Evolutionary conservation across 2,329 filamentous ascomycete genomes (phyloP).

Genomic region (Blastomyces emzantsi): DNA sequence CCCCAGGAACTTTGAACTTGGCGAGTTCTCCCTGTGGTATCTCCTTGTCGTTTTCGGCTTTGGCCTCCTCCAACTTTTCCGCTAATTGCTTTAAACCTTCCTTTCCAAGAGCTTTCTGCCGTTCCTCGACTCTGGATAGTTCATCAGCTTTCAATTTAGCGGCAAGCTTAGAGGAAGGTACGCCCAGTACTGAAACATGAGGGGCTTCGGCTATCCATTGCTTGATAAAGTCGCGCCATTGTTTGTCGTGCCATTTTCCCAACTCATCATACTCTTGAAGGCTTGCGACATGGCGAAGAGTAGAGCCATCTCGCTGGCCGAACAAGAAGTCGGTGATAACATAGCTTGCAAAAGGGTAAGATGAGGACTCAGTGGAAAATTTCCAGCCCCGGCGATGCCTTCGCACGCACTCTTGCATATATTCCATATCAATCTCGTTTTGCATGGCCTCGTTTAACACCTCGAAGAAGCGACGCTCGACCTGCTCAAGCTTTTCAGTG

Average conservation of each 20-base stretch:
- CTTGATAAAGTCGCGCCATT: slow-evolving; percentile 75
- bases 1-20: slow-evolving; percentile 69
- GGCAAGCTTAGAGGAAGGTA: slow-evolving; percentile 71
- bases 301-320: slow-evolving; percentile 74
- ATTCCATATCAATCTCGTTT: slow-evolving; percentile 78
- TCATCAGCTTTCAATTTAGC: slow-evolving; percentile 76
- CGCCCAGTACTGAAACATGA: slow-evolving; percentile 80
- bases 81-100: slow-evolving; percentile 68
- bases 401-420: slow-evolving; percentile 78
- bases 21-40: slow-evolving; percentile 78
- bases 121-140: slow-evolving; percentile 64
- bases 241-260: slow-evolving; percentile 67
- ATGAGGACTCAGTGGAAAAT: slow-evolving; percentile 71
- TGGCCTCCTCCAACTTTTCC: slow-evolving; percentile 69
- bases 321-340: slow-evolving; percentile 92
- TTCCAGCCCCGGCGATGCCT: slow-evolving; percentile 74
- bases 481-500: slow-evolving; percentile 71
- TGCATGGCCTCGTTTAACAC: slow-evolving; percentile 68
- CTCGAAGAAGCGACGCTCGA: slow-evolving; percentile 77
- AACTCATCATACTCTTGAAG: slow-evolving; percentile 55
- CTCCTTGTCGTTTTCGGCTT: slow-evolving; percentile 76
- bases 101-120: slow-evolving; percentile 70
- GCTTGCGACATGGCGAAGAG: slow-evolving; percentile 50
- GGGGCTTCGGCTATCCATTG: slow-evolving; percentile 79
- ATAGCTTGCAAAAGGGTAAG: slow-evolving; percentile 70